A percentile compares a stretch with the other conserved stretches of the same genome.
Conservation (phyloP, 805 yeast genomes). For the Priceomyces haplophilus region DNA sequence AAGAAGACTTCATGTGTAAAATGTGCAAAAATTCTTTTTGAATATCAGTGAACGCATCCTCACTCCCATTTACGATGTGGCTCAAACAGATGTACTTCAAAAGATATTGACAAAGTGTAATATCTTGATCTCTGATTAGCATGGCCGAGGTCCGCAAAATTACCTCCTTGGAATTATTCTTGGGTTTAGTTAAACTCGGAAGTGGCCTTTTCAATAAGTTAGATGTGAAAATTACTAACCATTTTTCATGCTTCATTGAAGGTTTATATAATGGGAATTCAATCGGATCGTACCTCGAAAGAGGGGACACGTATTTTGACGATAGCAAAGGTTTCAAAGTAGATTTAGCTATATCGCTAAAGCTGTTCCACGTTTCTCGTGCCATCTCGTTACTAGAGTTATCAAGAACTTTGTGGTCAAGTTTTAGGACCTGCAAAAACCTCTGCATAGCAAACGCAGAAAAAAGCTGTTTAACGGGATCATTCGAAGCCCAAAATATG, state of each 20-base stretch:
- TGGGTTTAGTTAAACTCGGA: constrained; percentile 9
- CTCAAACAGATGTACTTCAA: constrained; percentile 75
- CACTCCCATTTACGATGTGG: constrained; percentile 50
- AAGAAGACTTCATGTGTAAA: constrained; percentile 45
- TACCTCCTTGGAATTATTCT: constrained; percentile 16
- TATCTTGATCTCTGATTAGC: constrained; percentile 66
- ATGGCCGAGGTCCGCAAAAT: constrained; percentile 64
- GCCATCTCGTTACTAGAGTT: constrained; percentile 17
- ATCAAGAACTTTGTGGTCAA: constrained; percentile 27
- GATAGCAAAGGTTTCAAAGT: constrained; percentile 72
- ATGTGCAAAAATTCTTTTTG: constrained; percentile 59
- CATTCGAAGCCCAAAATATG: constrained; percentile 84
- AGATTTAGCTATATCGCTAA: constrained; percentile 64
- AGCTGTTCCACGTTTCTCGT: constrained; percentile 52
- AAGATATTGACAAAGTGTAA: constrained; percentile 63
- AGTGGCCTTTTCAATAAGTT: constrained; percentile 55
- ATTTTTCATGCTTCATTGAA: constrained; percentile 55
- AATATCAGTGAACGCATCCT: constrained; percentile 42
- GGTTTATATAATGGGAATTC: constrained; percentile 63
- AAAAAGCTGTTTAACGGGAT: constrained; percentile 79
- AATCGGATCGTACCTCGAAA: constrained; percentile 44
- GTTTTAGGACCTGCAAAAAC: constrained; percentile 60
- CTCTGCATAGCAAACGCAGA: constrained; percentile 90
- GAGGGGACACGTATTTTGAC: constrained; percentile 68
- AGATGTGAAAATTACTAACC: constrained; percentile 71